Evolutionary conservation across 345 rosid species (phyloP).

Genomic region (Limnanthes douglasii): DNA sequence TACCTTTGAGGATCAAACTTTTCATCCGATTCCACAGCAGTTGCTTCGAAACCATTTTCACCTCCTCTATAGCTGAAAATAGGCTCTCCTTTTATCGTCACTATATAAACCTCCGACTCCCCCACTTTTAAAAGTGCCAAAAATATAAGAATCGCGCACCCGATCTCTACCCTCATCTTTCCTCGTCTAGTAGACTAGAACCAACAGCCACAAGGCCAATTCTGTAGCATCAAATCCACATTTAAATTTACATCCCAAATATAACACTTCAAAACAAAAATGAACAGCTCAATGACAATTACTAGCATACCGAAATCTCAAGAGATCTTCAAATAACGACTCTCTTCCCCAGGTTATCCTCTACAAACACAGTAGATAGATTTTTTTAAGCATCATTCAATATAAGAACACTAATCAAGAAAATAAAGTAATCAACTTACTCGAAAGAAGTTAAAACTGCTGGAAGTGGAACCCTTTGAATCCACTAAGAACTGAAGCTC

Average conservation of each 20-base stretch:
- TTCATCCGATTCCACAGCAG: constrained; percentile 53
- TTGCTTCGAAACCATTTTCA: constrained; percentile 52
- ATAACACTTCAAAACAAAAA: background rate
- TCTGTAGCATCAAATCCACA: constrained; percentile 13
- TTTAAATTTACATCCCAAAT: background rate
- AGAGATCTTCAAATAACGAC: no score
- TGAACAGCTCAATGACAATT: background rate
- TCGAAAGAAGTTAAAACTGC: background rate
- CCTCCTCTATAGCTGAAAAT: constrained; percentile 54
- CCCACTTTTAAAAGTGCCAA: constrained; percentile 17
- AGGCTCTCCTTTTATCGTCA: constrained; percentile 60
- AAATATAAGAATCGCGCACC: constrained; percentile 11
- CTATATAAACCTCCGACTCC: constrained; percentile 47
- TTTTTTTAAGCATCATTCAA: background rate
- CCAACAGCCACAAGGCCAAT: constrained; percentile 8
- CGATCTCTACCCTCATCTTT: constrained; percentile 18
- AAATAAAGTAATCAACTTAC: background rate
- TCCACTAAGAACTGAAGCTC: background rate
- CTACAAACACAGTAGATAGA: background rate
- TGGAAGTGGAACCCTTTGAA: background rate
- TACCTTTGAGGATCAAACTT: constrained; percentile 51
- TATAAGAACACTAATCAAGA: background rate
- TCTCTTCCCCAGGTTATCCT: background rate
- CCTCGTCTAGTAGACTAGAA: constrained; percentile 5
- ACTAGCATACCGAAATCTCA: background rate